Base-by-base conservation (phyloP, 495 filamentous ascomycete genomes). In the Hyaloscypha hepaticicola region DNA sequence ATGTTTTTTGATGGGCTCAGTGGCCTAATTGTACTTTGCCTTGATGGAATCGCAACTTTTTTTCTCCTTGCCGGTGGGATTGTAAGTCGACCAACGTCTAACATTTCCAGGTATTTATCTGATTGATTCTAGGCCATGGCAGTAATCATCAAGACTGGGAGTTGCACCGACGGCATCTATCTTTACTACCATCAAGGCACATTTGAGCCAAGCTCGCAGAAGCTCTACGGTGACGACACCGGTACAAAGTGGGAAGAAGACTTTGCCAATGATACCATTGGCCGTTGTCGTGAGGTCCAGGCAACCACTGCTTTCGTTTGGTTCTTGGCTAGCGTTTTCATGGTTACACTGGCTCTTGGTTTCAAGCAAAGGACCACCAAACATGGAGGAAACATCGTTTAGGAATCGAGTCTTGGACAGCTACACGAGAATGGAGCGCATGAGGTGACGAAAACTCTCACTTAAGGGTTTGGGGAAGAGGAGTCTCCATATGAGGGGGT, bases 41-140 rank as follows among this genome's bases (percentile, higher is more conserved):
- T 81, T 1, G 84, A 86, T 68, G 80, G 68, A 0, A 34, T 85
- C 0, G 71, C 77, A 0, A 64, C 69, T 0, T 57, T 83, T 19
- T 74, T 84, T 31, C 76, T 82, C 45, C 71, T 86, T 4, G 82
- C 78, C 14, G 82, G 78, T 33, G 85, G 77, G 22, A 79, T 85
- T 58, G 84, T 86, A 79, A 68, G 85, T 82, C 12, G 25, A 48
- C 11, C 49, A 27, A 22, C 5, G 38, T 1, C 7, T 22, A 12
- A 19, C 33, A 26, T 2, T 9, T 12, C 11, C n/a, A 41, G 4
- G 12, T 45, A 45, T 45, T 28, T 50, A 55, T 48, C 51, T 19
- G 22, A 31, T 21, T 41, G 21, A 14, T 1, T 24, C 4, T 27
- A 71, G 69, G 69, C 69, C 31, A 66, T 57, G 53, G 69, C 66